Base-by-base conservation (phyloP, 352 stramenopile species). In the Phytophthora capsici region DNA sequence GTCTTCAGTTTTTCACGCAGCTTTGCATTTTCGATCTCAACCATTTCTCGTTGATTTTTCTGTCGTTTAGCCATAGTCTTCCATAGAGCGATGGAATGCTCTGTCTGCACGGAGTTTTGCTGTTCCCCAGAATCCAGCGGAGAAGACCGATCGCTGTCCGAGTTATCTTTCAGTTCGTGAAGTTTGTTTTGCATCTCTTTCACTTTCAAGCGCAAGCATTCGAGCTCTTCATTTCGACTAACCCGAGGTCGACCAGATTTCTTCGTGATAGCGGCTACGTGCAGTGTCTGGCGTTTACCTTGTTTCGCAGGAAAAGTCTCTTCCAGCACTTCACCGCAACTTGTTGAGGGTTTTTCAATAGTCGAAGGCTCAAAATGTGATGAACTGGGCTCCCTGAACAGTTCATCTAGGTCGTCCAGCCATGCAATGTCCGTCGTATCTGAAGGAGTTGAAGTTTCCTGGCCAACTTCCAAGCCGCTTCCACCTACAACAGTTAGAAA, bases 1-100 rank as follows among this genome's bases (percentile, higher is more conserved):
- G 55, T 67, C 50, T 84, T 77, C 3, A 84, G 63, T 22, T 82
- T 78, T 14, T 66, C 36, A 26, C 70, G 69, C n/a, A 87, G 58
- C 23, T 70, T 69, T 17, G 49, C 55, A 53, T 87, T 83, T 46
- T 84, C 75, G 2, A 57, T 43, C 50, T 84, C 72, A 8, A 70
- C 60, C 17, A 53, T 32, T 20, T 76, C 59, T 1, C 72, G 69
- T 50, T 81, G 72, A 9, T 54, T 60, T 30, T 71, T 73, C 53
- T 87, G 78, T 9, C 73, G 60, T 25, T 56, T 44, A 8, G 78
- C 75, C 32, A 87, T 48, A 0, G 70, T 63, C 19, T 77, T 69
- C 78, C 78, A 87, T 9, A 76, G 58, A 12, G 52, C 63, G 9
- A 58, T 43, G 6, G 62, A 69, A n/a, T 56, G 40, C 17, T 58